These are phyloP conservation scores for Vigna hirtella DNA, from an alignment of 306 rosid genomes.

Conservation along the genomic window DNA sequence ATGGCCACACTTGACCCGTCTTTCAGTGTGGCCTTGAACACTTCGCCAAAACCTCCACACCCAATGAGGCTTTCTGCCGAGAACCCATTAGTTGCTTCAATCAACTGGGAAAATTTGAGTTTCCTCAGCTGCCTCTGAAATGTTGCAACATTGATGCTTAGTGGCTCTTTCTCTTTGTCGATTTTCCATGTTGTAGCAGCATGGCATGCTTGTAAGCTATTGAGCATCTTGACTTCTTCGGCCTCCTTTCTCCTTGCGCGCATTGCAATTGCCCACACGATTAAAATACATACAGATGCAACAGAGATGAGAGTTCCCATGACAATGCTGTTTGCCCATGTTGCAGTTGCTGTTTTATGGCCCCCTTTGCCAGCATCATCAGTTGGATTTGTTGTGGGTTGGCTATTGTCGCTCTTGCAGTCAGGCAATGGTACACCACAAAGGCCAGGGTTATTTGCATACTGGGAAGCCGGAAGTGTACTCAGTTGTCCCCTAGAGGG, in stretches of 20 bases:
- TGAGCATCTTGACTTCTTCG: slow-evolving; percentile 90
- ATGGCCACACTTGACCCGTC: slow-evolving; percentile 97
- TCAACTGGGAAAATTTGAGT: slow-evolving; percentile 93
- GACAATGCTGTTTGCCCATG: slow-evolving; percentile 89
- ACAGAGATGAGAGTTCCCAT: slow-evolving; percentile 85
- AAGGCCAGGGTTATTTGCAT: slow-evolving; percentile 92
- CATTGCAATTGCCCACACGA: slow-evolving; percentile 95
- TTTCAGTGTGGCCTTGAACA: slow-evolving; percentile 88
- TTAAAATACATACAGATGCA: slow-evolving; percentile 79
- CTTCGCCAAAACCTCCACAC: slow-evolving; percentile 97
- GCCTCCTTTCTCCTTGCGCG: slow-evolving; percentile 85
- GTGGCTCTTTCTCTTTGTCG: slow-evolving; percentile 93
- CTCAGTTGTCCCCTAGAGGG: slow-evolving; percentile 92
- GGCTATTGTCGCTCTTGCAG: slow-evolving; percentile 61
- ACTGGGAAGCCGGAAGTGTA: slow-evolving; percentile 91
- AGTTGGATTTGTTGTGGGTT: slow-evolving; percentile 51
- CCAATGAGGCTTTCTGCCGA: slow-evolving; percentile 95
- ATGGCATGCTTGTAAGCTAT: slow-evolving; percentile 83
- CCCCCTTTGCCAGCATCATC: slow-evolving; percentile 50
- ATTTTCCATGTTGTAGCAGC: slow-evolving; percentile 98
- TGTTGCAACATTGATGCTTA: slow-evolving; percentile 96
- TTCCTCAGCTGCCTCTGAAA: slow-evolving; percentile 95
- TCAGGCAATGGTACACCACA: slow-evolving; percentile 93
- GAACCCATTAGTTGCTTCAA: slow-evolving; percentile 98
- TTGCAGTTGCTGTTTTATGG: slow-evolving; percentile 56